Evolutionary conservation across 2,329 filamentous ascomycete genomes (phyloP), one percentile per base, ranked within the genome.

Genomic region (Geosmithia putterillii): DNA sequence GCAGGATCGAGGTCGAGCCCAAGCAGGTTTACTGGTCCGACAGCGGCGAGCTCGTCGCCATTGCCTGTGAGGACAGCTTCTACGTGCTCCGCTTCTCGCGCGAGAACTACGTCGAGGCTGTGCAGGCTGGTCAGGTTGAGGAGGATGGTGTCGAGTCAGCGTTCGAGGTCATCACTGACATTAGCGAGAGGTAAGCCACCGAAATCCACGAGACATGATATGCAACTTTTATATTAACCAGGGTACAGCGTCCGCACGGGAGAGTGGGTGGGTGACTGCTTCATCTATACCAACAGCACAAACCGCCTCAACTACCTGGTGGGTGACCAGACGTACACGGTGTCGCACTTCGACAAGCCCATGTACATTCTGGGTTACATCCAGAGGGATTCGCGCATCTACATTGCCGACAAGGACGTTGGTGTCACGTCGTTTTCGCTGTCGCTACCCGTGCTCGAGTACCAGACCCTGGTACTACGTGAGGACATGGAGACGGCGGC

Each of bases 221-320:
- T 22, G 22, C 22, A 8, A n/a, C 8, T n/a, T 23, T 7, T 19
- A 45, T 41, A 19, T 47, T 60, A 54, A 55, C 55, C 53, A 45
- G 46, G 39, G n/a, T 21, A 44, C 48, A 86, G 82, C 50, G 88
- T 96, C 42, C 84, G 86, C 50, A 95, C 90, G 18, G 92, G 90
- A 53, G 86, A 94, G 67, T 98, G 92, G 92, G 86, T 98, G 45
- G 92, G 92, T 48, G 92, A 98, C 67, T 95, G 90, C 69, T 95
- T 98, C 73, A 89, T 96, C 61, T 98, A 96, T 74, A 95, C 92
- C 44, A 96, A 94, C 72, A 85, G 76, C 61, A 94, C 89, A 9
- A 95, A 96, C 71, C 85, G 92, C 48, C 73, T 98, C 47, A 96
- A 96, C 71, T 96, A 96, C 67, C 79, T 98, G 19, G 90, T 98